Evolutionary conservation across 2,329 filamentous ascomycete genomes (phyloP), one percentile per base, ranked within the genome.

Genomic region (Beauveria australis): DNA sequence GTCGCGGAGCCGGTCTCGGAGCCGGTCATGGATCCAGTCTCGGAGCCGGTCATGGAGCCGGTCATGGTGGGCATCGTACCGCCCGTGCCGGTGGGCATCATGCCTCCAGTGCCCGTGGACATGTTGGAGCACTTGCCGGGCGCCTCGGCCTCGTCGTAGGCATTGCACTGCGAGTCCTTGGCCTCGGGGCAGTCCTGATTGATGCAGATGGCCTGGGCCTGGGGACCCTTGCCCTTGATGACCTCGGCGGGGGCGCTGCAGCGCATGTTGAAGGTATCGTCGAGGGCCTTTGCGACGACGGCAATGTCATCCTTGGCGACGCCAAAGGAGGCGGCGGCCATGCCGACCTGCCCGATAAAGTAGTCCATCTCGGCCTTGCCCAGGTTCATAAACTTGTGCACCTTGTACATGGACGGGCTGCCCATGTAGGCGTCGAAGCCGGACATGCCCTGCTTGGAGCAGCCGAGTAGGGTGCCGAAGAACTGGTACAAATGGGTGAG

Each of bases 401-500:
- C 78, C 51, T 78, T 66, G 71, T 80, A 82, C 77, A 79, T 78
- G 64, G 74, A 79, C 0, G 72, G 66, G 10, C 72, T 64, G 53
- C 77, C 81, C 12, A 59, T 63, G 70, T 85, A 86, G 33, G 73
- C 70, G 30, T 78, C 75, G 68, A 80, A 84, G 24, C 75, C 80
- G 14, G 73, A 61, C 71, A 74, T 76, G 59, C 79, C 78, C 69
- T 81, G 77, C 67, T 72, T 63, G 57, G 78, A 76, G 74, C 83
- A 86, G 65, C 79, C 81, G 46, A 86, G 77, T 24, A 87, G 76
- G 26, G 74, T 74, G 55, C 81, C 83, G 68, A 87, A 87, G 76
- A 81, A 86, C 64, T 81, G 71, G 73, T 87, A 86, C 43, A 87
- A 73, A 67, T 86, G 84, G 49, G 81, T 86, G 63, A 87, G 71